phyloP scores from a whole-genome alignment of 2,329 filamentous ascomycete genomes.

The Clarireedia monteithiana region DNA sequence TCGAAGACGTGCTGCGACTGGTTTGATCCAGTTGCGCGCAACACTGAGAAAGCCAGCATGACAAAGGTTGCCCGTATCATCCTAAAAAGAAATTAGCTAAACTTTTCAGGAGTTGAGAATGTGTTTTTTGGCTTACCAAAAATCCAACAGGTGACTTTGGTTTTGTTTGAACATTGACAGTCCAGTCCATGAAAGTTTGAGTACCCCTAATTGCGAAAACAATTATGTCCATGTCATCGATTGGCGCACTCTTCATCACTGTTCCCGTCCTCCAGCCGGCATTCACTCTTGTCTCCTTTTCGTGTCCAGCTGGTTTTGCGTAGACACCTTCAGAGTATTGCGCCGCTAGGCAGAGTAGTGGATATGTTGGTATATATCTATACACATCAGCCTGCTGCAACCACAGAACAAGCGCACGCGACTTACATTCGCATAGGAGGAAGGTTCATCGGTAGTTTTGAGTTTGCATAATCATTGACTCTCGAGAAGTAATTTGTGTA shows the following conservation, averaged over 20 bases:
- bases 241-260: slow-evolving; percentile 69
- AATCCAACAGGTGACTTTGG: slow-evolving; percentile 61
- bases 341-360: slow-evolving; percentile 69
- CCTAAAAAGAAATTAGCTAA: slow-evolving; percentile 30
- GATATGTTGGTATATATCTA: slow-evolving; percentile 68
- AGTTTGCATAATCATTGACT: slow-evolving; percentile 72
- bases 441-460: slow-evolving; percentile 59
- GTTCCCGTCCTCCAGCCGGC: slow-evolving; percentile 68
- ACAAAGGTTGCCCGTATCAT: slow-evolving; percentile 69
- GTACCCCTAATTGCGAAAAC: slow-evolving; percentile 76
- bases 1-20: slow-evolving; percentile 63
- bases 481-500: slow-evolving; percentile 62
- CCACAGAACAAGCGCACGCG: background rate
- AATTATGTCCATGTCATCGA: slow-evolving; percentile 70
- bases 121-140: slow-evolving; percentile 37
- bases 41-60: slow-evolving; percentile 75
- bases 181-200: slow-evolving; percentile 77
- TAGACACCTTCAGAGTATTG: slow-evolving; percentile 73
- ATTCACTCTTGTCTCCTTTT: slow-evolving; percentile 61
- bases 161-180: slow-evolving; percentile 67
- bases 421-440: slow-evolving; percentile 56
- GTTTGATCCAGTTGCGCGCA: slow-evolving; percentile 65
- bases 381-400: background rate
- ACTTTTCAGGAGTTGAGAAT: too few species aligned
- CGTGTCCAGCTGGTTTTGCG: slow-evolving; percentile 50